Evolutionary conservation across 495 filamentous ascomycete genomes (phyloP).

Genomic region (Clohesyomyces aquaticus): DNA sequence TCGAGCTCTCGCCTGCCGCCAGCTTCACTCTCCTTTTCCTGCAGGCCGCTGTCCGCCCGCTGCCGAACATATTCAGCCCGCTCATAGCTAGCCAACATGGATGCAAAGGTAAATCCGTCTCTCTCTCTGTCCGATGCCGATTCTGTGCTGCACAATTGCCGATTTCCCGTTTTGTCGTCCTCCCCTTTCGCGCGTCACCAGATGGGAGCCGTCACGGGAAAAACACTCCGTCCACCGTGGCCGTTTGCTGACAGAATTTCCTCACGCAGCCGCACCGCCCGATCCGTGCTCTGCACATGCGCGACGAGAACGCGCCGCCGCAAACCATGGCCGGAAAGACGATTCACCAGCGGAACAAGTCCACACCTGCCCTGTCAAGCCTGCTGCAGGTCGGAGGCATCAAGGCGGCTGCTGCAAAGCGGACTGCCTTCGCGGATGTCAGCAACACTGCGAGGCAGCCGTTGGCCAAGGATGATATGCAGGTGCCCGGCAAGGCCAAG

Average conservation of each 20-base stretch:
- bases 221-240: not conserved
- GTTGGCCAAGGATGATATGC: slow-evolving; percentile 52
- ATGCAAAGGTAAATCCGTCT: slow-evolving; percentile 48
- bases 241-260: slow-evolving; percentile 22
- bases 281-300: slow-evolving; percentile 61
- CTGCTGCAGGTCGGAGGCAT: slow-evolving; percentile 59
- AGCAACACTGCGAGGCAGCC: slow-evolving; percentile 68
- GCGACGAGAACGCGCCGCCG: slow-evolving; percentile 76
- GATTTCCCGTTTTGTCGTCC: too few species aligned
- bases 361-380: slow-evolving; percentile 67
- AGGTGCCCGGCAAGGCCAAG: slow-evolving; percentile 32
- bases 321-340: slow-evolving; percentile 58
- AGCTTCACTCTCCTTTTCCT: slow-evolving; percentile 27
- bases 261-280: slow-evolving; percentile 71
- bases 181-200: not conserved
- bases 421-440: slow-evolving; percentile 78
- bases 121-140: not conserved
- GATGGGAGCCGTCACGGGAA: not conserved
- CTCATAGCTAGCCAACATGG: slow-evolving; percentile 42
- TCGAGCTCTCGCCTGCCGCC: slow-evolving; percentile 1
- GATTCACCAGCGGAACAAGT: slow-evolving; percentile 81
- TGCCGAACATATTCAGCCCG: slow-evolving; percentile 10
- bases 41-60: slow-evolving; percentile 4
- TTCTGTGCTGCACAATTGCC: too few species aligned
- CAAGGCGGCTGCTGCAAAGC: slow-evolving; percentile 67